A percentile compares a stretch with the other conserved stretches of the same genome.
Conservation (phyloP, 352 stramenopile species). For the Phytopythium chamaehyphon region DNA sequence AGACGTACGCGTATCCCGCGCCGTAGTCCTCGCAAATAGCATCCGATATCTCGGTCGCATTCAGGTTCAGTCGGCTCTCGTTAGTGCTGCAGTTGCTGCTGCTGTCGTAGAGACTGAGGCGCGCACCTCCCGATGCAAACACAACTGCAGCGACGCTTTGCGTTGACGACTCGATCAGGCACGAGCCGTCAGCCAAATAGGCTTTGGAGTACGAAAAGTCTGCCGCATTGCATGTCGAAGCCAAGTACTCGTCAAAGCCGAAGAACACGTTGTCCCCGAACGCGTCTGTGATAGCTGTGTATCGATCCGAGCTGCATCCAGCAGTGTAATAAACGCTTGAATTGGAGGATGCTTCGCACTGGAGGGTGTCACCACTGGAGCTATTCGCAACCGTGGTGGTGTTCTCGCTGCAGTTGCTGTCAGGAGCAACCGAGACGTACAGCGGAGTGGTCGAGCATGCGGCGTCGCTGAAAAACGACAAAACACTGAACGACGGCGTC, state of each 20-base stretch:
- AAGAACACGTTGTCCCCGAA: conserved; percentile 10
- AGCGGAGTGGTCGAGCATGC: conserved; percentile 1
- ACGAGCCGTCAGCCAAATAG: conserved; percentile 28
- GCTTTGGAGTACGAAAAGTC: conserved; percentile 15
- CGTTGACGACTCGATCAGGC: conserved; percentile 20
- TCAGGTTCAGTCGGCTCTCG: no score
- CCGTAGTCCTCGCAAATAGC: no score
- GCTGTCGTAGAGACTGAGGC: conserved; percentile 35
- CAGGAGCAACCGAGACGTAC: conserved; percentile 26
- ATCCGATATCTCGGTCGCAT: no score
- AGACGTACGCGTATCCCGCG: no score
- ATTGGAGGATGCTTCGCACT: conserved; percentile 16
- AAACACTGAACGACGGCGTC: not conserved
- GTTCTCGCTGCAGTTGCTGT: conserved; percentile 22
- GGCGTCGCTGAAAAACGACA: conserved; percentile 1
- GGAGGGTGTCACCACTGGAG: conserved; percentile 24
- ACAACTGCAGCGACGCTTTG: conserved; percentile 27
- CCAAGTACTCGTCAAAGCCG: conserved; percentile 16
- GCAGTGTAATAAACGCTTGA: conserved; percentile 19
- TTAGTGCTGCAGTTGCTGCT: conserved; percentile 21
- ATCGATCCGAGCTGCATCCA: conserved; percentile 21
- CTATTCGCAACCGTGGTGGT: conserved; percentile 11
- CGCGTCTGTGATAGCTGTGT: conserved; percentile 3
- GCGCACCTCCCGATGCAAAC: conserved; percentile 27
- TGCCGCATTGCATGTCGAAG: conserved; percentile 18